Base-by-base conservation (phyloP, 2,329 filamentous ascomycete species). In the Ophiostoma quercus region DNA sequence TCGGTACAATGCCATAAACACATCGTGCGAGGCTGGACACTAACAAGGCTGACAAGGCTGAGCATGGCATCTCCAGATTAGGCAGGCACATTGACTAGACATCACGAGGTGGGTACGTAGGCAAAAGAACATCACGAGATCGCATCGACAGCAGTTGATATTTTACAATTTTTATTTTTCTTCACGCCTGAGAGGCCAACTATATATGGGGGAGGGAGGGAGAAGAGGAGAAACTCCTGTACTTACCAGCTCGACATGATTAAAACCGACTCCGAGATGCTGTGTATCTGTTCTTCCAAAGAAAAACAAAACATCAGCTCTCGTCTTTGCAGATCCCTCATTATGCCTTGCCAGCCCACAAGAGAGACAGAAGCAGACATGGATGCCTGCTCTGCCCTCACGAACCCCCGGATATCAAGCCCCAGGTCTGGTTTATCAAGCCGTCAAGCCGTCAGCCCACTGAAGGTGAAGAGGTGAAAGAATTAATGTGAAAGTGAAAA, bases 161-260 rank as follows among this genome's bases (percentile, higher is more conserved):
- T 62, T 62, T 62, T 62, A 32, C 14, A 62, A 32, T 62, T 62
- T 62, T 63, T 34, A 63, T 37, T 63, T 3, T 63, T 63, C 32
- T 39, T n/a, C 7, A n/a, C 29, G n/a, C 60, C 60, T 2, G 60
- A 63, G 2, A 37, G 60, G 60, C 60, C 8, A 14, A 63, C 11
- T 57, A 14, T 19, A 63, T 63, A 63, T 22, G 11, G 60, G 32
- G 29, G 34, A 12, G 16, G 43, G 29, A 25, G 51, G 22, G 51
- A 29, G 67, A 25, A 43, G 32, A 57, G 22, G n/a, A 62, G n/a
- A 22, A n/a, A 22, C n/a, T 51, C 54, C 57, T 66, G 62, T 67
- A 71, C 70, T 71, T 71, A 71, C 70, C 70, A 71, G 70, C 70
- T 54, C 67, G 65, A 71, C 70, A 69, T 4, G 39, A 29, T 51